phyloP scores from a whole-genome alignment of 768 basidiomycete species.

The Porphyrellus cyaneotinctus region DNA sequence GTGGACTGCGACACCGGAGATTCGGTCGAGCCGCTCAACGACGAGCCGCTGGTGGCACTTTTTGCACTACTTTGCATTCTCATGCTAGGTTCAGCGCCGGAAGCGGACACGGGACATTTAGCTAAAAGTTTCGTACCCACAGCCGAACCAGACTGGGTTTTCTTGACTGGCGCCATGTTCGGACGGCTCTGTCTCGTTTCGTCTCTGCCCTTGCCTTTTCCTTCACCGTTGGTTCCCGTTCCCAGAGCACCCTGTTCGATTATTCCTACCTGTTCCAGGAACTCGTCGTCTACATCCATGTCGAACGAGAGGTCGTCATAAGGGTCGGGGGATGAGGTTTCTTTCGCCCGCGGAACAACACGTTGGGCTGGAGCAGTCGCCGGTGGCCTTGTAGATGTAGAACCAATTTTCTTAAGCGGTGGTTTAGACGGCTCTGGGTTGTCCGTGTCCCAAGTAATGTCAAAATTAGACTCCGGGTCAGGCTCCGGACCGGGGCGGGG shows the following conservation, averaged over 20 bases:
- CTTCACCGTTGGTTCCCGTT: slow-evolving; percentile 10
- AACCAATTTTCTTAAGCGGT: slow-evolving; percentile 1
- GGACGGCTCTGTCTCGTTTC: neutral
- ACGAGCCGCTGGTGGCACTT: slow-evolving; percentile 12
- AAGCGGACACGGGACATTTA: slow-evolving; percentile 5
- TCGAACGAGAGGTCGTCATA: slow-evolving; percentile 35
- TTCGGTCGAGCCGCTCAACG: slow-evolving; percentile 10
- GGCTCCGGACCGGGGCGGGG: slow-evolving; percentile 28
- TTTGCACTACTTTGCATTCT: slow-evolving; percentile 8
- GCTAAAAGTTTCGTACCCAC: slow-evolving; percentile 17
- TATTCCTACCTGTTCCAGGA: slow-evolving; percentile 37
- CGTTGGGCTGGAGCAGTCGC: neutral
- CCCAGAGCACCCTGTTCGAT: slow-evolving; percentile 21
- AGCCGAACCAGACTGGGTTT: slow-evolving; percentile 5
- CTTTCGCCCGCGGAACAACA: slow-evolving; percentile 4
- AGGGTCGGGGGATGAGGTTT: slow-evolving; percentile 22
- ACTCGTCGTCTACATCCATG: slow-evolving; percentile 35
- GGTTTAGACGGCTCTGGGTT: slow-evolving; percentile 23
- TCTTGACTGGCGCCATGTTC: neutral
- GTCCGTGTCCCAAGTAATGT: slow-evolving; percentile 30
- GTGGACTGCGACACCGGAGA: slow-evolving; percentile 16
- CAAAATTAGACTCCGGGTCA: slow-evolving; percentile 16
- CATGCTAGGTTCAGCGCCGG: slow-evolving; percentile 13
- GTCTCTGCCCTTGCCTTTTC: slow-evolving; percentile 21
- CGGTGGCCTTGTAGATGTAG: slow-evolving; percentile 8